phyloP scores from a whole-genome alignment of 1,284 basidiomycete species.

The Apiotrichum gamsii region DNA sequence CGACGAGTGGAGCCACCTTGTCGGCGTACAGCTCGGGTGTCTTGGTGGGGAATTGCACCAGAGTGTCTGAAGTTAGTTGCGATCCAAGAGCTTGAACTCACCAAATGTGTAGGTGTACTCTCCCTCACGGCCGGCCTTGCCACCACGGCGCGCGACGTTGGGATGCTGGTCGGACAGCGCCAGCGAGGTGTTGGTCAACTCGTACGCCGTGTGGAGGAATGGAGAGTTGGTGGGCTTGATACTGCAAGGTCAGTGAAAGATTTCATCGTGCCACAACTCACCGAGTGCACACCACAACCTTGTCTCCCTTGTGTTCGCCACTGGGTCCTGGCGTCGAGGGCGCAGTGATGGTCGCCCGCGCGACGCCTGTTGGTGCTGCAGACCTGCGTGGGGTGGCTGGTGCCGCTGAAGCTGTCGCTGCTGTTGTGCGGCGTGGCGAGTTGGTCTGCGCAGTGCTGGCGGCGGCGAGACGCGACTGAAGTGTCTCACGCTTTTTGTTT shows the following conservation, averaged over 20 bases:
- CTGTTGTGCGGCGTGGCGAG: too few species aligned
- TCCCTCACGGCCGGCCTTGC: constrained; percentile 43
- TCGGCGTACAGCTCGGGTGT: constrained; percentile 49
- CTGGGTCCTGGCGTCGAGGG: neutral
- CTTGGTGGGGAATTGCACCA: constrained; percentile 44
- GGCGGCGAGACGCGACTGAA: constrained; percentile 24
- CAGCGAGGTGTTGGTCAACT: constrained; percentile 33
- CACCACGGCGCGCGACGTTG: constrained; percentile 43
- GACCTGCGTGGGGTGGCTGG: too few species aligned
- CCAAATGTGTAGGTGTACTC: constrained; percentile 46
- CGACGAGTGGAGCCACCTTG: constrained; percentile 51
- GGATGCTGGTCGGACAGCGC: constrained; percentile 41
- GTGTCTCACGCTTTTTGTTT: constrained; percentile 25
- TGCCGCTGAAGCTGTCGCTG: too few species aligned
- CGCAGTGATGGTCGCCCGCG: neutral
- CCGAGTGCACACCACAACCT: constrained; percentile 45
- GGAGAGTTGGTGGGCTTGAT: constrained; percentile 38
- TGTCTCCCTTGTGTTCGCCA: too few species aligned
- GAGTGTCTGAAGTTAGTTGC: constrained; percentile 37
- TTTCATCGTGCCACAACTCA: constrained; percentile 22
- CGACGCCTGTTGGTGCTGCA: too few species aligned
- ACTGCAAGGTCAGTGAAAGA: constrained; percentile 20
- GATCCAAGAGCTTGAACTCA: constrained; percentile 24
- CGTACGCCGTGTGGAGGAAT: constrained; percentile 37
- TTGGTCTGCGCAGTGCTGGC: constrained; percentile 6